These are phyloP conservation scores for Urtica urens DNA, from an alignment of 306 rosid species.

Conservation along the genomic window DNA sequence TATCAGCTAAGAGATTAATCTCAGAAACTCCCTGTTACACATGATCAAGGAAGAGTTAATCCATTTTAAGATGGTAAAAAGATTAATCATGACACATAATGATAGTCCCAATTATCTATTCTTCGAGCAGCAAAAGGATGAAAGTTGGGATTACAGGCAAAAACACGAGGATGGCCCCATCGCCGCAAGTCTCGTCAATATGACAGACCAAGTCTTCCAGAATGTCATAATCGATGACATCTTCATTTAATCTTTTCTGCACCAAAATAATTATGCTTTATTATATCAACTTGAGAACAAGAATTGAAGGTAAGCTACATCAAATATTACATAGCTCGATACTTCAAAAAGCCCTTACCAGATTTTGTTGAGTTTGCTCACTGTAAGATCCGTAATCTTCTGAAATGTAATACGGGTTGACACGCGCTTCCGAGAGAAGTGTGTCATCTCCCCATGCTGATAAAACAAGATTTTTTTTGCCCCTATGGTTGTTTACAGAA, in stretches of 20 bases:
- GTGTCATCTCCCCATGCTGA: constrained; percentile 93
- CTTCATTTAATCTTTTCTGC: constrained; percentile 80
- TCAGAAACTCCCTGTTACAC: constrained; percentile 64
- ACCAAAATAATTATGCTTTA: constrained; percentile 12
- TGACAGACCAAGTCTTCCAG: constrained; percentile 78
- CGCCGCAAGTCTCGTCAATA: constrained; percentile 59
- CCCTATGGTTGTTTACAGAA: constrained; percentile 55
- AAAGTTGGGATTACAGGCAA: constrained; percentile 81
- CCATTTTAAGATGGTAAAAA: neutral
- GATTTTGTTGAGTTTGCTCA: constrained; percentile 65
- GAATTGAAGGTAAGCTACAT: neutral
- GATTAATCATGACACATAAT: neutral
- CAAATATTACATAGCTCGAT: constrained; percentile 14
- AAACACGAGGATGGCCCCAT: constrained; percentile 88
- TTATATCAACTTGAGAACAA: constrained; percentile 2
- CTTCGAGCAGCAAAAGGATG: constrained; percentile 14
- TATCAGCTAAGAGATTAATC: constrained; percentile 60
- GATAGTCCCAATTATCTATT: neutral
- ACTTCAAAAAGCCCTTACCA: constrained; percentile 48
- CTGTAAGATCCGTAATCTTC: constrained; percentile 52
- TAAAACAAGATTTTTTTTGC: constrained; percentile 80
- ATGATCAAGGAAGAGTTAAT: neutral
- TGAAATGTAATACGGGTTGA: constrained; percentile 54
- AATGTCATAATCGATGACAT: constrained; percentile 87
- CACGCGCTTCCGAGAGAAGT: constrained; percentile 53